These are phyloP conservation scores for Tuber borchii DNA, from an alignment of 495 filamentous ascomycete genomes.

Conservation along the genomic window DNA sequence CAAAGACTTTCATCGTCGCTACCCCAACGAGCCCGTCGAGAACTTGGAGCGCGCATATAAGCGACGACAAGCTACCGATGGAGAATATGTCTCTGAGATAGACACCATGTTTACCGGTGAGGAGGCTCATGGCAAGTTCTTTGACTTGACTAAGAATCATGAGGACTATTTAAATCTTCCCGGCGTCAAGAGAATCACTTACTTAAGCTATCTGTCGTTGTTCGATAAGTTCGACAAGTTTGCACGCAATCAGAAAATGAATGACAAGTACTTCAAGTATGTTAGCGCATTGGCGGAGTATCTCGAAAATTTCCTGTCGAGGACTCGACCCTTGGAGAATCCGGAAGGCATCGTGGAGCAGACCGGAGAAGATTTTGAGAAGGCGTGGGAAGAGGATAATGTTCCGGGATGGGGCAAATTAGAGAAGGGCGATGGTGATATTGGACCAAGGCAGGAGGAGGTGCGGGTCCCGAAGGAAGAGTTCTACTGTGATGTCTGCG, in stretches of 20 bases:
- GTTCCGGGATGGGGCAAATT: slow-evolving; percentile 73
- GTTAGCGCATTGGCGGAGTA: slow-evolving; percentile 72
- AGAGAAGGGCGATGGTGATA: slow-evolving; percentile 43
- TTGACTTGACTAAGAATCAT: slow-evolving; percentile 77
- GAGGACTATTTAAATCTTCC: slow-evolving; percentile 87
- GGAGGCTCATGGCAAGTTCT: slow-evolving; percentile 81
- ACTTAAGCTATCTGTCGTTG: slow-evolving; percentile 81
- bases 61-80: slow-evolving; percentile 57
- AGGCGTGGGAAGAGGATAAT: slow-evolving; percentile 69
- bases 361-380: slow-evolving; percentile 76
- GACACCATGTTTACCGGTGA: slow-evolving; percentile 94
- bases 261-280: slow-evolving; percentile 85
- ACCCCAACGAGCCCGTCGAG: slow-evolving; percentile 90
- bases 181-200: slow-evolving; percentile 70
- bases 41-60: slow-evolving; percentile 91
- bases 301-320: slow-evolving; percentile 75
- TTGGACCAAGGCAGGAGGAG: slow-evolving; percentile 36
- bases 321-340: slow-evolving; percentile 74
- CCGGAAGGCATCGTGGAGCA: slow-evolving; percentile 65
- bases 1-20: slow-evolving; percentile 79
- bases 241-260: slow-evolving; percentile 73
- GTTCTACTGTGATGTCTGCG: slow-evolving; percentile 76
- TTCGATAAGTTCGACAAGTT: slow-evolving; percentile 80
- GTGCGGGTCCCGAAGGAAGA: slow-evolving; percentile 60
- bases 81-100: slow-evolving; percentile 60